phyloP scores from a whole-genome alignment of 2,329 filamentous ascomycete species.

The Alternaria hordeiaustralica region DNA sequence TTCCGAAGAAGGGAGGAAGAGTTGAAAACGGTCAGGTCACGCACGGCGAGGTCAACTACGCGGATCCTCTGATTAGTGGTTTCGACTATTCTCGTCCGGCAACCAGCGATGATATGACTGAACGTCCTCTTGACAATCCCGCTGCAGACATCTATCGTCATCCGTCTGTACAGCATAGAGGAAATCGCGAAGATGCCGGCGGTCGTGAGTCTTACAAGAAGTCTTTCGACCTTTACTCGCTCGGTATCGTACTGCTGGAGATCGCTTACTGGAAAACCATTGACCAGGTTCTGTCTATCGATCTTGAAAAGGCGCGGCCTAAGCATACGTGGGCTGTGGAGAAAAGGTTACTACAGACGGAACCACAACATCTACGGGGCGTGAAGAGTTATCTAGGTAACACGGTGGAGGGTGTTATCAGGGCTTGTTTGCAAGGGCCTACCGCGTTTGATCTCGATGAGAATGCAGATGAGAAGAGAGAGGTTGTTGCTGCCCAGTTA shows the following conservation, averaged over 20 bases:
- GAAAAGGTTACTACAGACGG: slow-evolving; percentile 31
- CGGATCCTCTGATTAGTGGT: slow-evolving; percentile 57
- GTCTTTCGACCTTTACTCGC: slow-evolving; percentile 60
- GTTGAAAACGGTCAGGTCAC: background rate
- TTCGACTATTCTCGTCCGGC: slow-evolving; percentile 64
- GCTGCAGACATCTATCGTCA: slow-evolving; percentile 61
- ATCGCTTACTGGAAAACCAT: slow-evolving; percentile 61
- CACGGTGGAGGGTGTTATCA: slow-evolving; percentile 33
- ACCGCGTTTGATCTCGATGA: slow-evolving; percentile 37
- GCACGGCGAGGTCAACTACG: slow-evolving; percentile 44
- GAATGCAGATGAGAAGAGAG: slow-evolving; percentile 40
- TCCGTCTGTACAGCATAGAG: slow-evolving; percentile 51
- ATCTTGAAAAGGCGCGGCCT: slow-evolving; percentile 43
- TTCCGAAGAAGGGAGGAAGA: slow-evolving; percentile 36
- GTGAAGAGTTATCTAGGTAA: slow-evolving; percentile 37
- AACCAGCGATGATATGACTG: slow-evolving; percentile 58
- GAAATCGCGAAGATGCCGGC: slow-evolving; percentile 33
- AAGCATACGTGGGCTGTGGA: slow-evolving; percentile 50
- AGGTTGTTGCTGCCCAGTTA: slow-evolving; percentile 34
- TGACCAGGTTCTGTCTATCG: slow-evolving; percentile 53
- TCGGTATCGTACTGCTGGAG: slow-evolving; percentile 62
- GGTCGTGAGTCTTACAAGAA: slow-evolving; percentile 51
- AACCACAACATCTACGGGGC: slow-evolving; percentile 24
- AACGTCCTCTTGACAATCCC: slow-evolving; percentile 55
- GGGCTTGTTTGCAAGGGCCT: slow-evolving; percentile 40